Evolutionary conservation across 768 basidiomycete genomes (phyloP).

Genomic region (Termitomyces sp.): DNA sequence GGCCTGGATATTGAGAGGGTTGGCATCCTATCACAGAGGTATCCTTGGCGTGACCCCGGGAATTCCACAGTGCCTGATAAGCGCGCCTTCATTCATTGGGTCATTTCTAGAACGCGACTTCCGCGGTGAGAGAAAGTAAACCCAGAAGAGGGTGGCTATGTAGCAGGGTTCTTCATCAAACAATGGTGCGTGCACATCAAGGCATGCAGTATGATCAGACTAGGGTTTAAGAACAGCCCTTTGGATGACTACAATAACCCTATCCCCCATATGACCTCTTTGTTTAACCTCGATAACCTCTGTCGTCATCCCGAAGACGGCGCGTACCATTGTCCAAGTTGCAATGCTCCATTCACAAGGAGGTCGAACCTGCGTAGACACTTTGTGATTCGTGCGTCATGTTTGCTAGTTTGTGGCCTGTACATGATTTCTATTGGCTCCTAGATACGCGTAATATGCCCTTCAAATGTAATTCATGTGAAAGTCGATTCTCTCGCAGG

Average conservation of each 20-base stretch:
- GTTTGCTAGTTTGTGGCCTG: not conserved
- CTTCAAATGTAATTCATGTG: constrained; percentile 5
- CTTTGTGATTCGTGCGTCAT: constrained; percentile 29
- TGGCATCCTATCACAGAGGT: not conserved
- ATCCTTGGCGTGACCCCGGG: not conserved
- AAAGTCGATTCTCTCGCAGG: constrained; percentile 5
- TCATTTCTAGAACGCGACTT: constrained; percentile 3
- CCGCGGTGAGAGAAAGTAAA: not conserved
- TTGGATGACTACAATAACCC: not conserved
- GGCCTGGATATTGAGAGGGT: not conserved
- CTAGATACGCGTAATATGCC: constrained; percentile 9
- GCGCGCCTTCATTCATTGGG: not conserved
- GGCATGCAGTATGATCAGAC: not conserved
- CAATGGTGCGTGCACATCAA: not conserved
- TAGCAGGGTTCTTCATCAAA: not conserved
- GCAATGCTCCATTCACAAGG: constrained; percentile 32
- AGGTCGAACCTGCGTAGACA: constrained; percentile 32
- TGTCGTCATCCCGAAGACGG: constrained; percentile 29
- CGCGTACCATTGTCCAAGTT: constrained; percentile 32
- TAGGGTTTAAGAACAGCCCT: not conserved
- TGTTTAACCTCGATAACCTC: constrained; percentile 25
- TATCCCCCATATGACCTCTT: not conserved
- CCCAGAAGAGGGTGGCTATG: not conserved
- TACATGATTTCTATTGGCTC: not conserved
- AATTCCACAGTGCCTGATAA: constrained; percentile 1